A percentile compares a stretch with the other conserved stretches of the same genome.
These are phyloP conservation scores for Sodiomyces alkalinus DNA, from an alignment of 2,329 filamentous ascomycete species.

Conservation along the genomic window DNA sequence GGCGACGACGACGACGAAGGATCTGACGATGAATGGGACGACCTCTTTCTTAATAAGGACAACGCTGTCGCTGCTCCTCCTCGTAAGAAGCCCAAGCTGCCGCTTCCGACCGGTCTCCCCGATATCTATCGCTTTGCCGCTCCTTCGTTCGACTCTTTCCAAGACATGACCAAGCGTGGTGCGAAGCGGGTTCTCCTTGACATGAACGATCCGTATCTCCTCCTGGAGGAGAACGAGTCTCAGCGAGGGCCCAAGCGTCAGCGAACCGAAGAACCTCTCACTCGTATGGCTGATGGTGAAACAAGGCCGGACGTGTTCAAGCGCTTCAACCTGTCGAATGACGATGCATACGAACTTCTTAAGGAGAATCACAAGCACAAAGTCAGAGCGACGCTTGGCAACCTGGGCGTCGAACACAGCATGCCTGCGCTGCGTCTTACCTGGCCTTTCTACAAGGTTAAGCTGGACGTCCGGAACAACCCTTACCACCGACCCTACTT, in stretches of 20 bases:
- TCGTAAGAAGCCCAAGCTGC: conserved; percentile 54
- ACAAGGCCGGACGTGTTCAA: conserved; percentile 58
- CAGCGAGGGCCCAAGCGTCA: conserved; percentile 47
- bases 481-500: conserved; percentile 76
- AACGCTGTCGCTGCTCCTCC: conserved; percentile 28
- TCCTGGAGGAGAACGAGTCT: conserved; percentile 63
- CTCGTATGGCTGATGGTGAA: conserved; percentile 52
- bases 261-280: conserved; percentile 39
- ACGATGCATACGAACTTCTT: conserved; percentile 85
- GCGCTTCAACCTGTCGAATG: conserved; percentile 92
- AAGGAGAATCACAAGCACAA: conserved; percentile 97
- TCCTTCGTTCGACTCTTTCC: conserved; percentile 68
- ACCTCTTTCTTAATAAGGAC: conserved; percentile 35
- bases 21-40: conserved; percentile 46
- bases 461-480: conserved; percentile 56
- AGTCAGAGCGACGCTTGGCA: conserved; percentile 80
- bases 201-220: conserved; percentile 72
- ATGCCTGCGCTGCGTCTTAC: conserved; percentile 81
- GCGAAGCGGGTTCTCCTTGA: conserved; percentile 72
- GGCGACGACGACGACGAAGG: conserved; percentile 9
- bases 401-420: conserved; percentile 86
- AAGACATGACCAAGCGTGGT: conserved; percentile 54
- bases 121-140: conserved; percentile 44
- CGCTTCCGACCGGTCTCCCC: conserved; percentile 41
- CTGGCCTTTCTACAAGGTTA: conserved; percentile 92